phyloP scores from a whole-genome alignment of 176 grass and related monocot species.

The Thinopyrum elongatum region DNA sequence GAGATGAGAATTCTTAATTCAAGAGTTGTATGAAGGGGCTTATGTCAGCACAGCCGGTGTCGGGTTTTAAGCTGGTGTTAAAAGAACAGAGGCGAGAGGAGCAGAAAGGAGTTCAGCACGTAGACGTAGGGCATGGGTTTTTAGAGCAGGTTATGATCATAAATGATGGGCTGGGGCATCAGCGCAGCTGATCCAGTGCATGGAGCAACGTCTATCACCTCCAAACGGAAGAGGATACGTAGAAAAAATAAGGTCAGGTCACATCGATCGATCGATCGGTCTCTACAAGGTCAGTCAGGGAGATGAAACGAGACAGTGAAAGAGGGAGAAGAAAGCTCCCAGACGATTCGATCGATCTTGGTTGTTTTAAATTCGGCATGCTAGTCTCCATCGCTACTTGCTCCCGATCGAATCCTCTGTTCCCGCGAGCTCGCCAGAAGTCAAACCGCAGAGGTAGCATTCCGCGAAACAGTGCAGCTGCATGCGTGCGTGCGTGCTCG shows the following conservation, averaged over 20 bases:
- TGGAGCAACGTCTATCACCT: not conserved
- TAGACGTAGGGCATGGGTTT: not conserved
- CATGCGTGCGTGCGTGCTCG: not conserved
- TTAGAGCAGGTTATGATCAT: not conserved
- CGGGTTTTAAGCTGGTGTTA: too few species aligned
- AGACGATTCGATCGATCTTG: not conserved
- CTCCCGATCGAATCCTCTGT: not conserved
- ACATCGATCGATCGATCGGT: not conserved
- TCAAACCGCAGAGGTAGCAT: slow-evolving; percentile 16
- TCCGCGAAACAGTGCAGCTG: not conserved
- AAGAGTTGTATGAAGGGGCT: too few species aligned
- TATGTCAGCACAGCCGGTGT: not conserved
- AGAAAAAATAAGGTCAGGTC: not conserved
- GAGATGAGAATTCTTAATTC: not conserved
- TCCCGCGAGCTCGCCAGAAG: not conserved
- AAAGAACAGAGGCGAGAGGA: not conserved
- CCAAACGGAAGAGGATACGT: not conserved
- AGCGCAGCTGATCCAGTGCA: not conserved
- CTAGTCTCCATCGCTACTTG: slow-evolving; percentile 11
- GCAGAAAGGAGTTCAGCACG: not conserved
- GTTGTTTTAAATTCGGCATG: not conserved
- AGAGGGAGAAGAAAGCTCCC: not conserved
- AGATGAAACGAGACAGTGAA: slow-evolving; percentile 1
- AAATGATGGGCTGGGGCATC: not conserved
- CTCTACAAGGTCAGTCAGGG: not conserved